Base-by-base conservation (phyloP, 2,329 filamentous ascomycete species). In the Chrysosporium queenslandicum region DNA sequence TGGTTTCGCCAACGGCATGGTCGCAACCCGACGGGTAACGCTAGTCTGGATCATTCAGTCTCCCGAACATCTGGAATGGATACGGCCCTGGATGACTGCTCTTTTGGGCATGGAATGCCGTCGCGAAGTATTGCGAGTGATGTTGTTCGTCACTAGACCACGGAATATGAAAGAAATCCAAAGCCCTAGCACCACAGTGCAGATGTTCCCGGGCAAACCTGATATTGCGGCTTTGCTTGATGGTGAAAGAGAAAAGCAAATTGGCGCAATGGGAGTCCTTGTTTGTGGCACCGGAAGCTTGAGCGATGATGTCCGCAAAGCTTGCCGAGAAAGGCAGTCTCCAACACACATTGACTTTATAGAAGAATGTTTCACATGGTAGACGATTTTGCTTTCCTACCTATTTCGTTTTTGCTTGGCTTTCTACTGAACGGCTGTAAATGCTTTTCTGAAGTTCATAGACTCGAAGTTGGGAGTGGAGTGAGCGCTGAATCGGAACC, bases 1-100 rank as follows among this genome's bases (percentile, higher is more conserved):
- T 50, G 85, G 85, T 3, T 85, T 79, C 67, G 80, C 81, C 50
- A 74, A 80, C 0, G 80, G 81, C 54, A 89, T 82, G 0, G 82
- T 89, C 34, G 89, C 91, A 3, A 88, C 87, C 2, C 83, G 89
- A 48, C 82, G 84, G 37, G 72, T 97, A 43, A 87, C 85, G 1
- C 80, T 97, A 6, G 81, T 96, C 55, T 97, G 92, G 92, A 84
- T 95, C 63, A 86, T 97, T 58, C 87, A 92, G 56, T 87, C 89
- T 52, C 85, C 86, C 34, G 85, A 95, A 63, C 83, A 91, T 53
- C 78, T 97, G 6, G 88, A 95, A 67, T 97, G 92, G 91, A 86
- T 94, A 54, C 81, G 87, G 6, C 87, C 87, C 4, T 97, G 87
- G 84, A 84, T 85, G 81, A 83, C 79, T 14, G 74, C 75, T 58